These are phyloP conservation scores for Moricandia arvensis DNA, from an alignment of 345 rosid genomes.

Conservation along the genomic window DNA sequence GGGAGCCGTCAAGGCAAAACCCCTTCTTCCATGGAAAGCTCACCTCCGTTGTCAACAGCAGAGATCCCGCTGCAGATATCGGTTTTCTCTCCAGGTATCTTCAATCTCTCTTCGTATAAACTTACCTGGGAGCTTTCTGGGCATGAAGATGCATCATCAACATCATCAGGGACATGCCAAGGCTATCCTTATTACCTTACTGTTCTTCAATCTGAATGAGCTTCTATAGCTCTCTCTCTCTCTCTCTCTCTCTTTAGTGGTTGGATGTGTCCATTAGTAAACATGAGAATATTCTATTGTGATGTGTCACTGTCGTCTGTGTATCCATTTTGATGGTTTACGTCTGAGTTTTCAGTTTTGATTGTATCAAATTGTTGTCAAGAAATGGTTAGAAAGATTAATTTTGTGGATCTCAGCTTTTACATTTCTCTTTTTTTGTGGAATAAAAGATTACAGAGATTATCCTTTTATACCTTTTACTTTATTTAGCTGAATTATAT, in stretches of 20 bases:
- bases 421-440: conserved; percentile 13
- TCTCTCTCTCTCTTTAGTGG: background rate
- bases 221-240: background rate
- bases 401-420: background rate
- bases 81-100: conserved; percentile 71
- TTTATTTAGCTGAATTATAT: background rate
- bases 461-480: background rate
- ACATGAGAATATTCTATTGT: conserved; percentile 12
- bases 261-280: background rate
- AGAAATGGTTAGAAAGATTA: conserved; percentile 18
- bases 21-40: conserved; percentile 48
- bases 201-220: conserved; percentile 54
- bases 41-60: conserved; percentile 49
- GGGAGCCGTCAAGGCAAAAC: conserved; percentile 38
- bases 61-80: conserved; percentile 70
- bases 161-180: conserved; percentile 55
- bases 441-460: conserved; percentile 6
- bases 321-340: conserved; percentile 30
- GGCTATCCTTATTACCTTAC: conserved; percentile 77
- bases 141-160: conserved; percentile 46
- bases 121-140: conserved; percentile 64
- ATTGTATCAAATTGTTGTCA: conserved; percentile 26
- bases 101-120: conserved; percentile 70
- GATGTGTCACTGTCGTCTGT: conserved; percentile 16
- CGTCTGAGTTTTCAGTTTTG: conserved; percentile 24